Conservation (phyloP, 768 basidiomycete genomes). For the Amanita inopinata region DNA sequence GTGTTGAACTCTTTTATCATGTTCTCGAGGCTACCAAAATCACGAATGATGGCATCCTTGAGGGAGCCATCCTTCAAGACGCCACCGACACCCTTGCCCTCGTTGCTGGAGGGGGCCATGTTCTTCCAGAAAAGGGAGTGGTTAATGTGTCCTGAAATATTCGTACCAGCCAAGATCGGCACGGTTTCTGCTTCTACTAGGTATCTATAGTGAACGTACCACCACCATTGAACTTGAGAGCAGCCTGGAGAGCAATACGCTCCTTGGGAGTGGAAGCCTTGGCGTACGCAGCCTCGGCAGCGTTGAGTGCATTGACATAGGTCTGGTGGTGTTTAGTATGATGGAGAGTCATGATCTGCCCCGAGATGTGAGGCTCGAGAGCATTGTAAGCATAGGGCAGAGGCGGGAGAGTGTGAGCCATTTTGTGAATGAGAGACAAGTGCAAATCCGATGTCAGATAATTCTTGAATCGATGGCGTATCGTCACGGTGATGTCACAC, state of each 20-base stretch:
- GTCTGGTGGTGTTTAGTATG: conserved; percentile 95
- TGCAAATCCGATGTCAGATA: conserved; percentile 5
- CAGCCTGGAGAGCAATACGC: conserved; percentile 80
- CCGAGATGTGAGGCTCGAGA: conserved; percentile 88
- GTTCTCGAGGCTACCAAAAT: conserved; percentile 63
- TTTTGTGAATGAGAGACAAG: conserved; percentile 14
- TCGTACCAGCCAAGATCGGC: too few relatives aligned
- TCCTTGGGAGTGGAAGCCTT: conserved; percentile 62
- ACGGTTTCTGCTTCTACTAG: too few relatives aligned
- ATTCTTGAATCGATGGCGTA: conserved; percentile 3
- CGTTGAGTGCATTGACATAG: conserved; percentile 87
- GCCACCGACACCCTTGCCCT: conserved; percentile 53
- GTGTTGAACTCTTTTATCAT: conserved; percentile 80
- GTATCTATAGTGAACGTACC: too few relatives aligned
- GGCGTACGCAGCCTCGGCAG: conserved; percentile 72
- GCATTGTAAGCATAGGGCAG: conserved; percentile 79
- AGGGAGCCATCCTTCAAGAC: conserved; percentile 51
- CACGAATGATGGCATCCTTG: conserved; percentile 48
- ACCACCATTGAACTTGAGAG: conserved; percentile 94
- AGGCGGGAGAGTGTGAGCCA: conserved; percentile 53
- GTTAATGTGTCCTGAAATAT: conserved; percentile 86
- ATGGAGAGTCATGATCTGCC: conserved; percentile 91
- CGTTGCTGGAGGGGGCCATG: conserved; percentile 53
- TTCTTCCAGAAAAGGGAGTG: conserved; percentile 97
- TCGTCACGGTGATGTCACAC: conserved; percentile 6